Conservation (phyloP, 2,329 filamentous ascomycete genomes). For the Colletotrichum coccodes region DNA sequence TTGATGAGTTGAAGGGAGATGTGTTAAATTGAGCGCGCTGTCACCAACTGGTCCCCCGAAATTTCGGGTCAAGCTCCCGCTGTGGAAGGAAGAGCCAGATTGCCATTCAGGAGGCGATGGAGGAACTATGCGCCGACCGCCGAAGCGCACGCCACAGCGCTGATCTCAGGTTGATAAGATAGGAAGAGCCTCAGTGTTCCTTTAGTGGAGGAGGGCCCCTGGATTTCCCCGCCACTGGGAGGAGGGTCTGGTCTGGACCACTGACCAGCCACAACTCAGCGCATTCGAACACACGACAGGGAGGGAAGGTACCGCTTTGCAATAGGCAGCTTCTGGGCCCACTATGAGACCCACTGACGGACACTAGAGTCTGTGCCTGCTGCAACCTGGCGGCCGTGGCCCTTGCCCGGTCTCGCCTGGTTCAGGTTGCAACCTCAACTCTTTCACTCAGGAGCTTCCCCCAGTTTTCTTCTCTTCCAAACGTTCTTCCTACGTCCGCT, state of each 20-base stretch:
- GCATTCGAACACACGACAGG: conserved; percentile 2
- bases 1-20: conserved; percentile 29
- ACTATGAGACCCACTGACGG: conserved; percentile 17
- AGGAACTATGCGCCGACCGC: conserved; percentile 29
- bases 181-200: not conserved
- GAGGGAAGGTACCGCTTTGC: not conserved
- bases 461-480: conserved; percentile 33
- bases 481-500: conserved; percentile 6
- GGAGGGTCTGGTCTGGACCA: conserved; percentile 11
- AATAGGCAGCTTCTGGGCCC: conserved; percentile 1
- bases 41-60: conserved; percentile 27
- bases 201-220: conserved; percentile 22
- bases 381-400: conserved; percentile 19
- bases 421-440: conserved; percentile 30
- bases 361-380: conserved; percentile 25
- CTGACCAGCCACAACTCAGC: not conserved
- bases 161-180: conserved; percentile 20
- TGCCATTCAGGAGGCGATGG: conserved; percentile 33
- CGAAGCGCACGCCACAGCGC: conserved; percentile 19
- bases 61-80: conserved; percentile 31
- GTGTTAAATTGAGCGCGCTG: conserved; percentile 33
- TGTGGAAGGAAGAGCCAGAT: conserved; percentile 33
- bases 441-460: conserved; percentile 30
- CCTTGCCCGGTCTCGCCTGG: conserved; percentile 26
- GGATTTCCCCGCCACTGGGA: conserved; percentile 2